phyloP scores from a whole-genome alignment of 192 early-diverging fungal species.

The Coemansia sp. region DNA sequence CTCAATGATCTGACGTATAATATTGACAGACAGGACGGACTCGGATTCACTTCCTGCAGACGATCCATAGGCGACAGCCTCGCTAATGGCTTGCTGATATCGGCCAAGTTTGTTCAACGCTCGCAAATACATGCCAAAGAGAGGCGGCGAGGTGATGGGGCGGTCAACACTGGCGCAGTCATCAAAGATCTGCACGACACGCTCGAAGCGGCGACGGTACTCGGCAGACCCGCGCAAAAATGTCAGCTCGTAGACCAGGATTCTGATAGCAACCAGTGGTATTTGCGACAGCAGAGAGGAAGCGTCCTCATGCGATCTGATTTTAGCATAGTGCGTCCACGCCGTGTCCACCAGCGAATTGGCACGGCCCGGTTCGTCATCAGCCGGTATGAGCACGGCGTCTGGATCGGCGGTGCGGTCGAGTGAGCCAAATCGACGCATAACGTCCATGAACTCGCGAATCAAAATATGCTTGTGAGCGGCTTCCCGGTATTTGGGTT shows the following conservation, averaged over 20 bases:
- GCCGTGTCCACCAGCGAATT: constrained; percentile 17
- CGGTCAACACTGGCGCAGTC: constrained; percentile 19
- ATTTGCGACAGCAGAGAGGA: constrained; percentile 24
- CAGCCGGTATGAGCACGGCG: not conserved
- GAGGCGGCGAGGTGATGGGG: constrained; percentile 17
- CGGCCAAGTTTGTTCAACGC: constrained; percentile 43
- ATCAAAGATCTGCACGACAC: constrained; percentile 35
- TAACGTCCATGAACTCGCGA: constrained; percentile 26
- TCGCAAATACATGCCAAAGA: constrained; percentile 41
- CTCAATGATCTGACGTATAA: constrained; percentile 37
- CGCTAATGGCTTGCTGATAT: constrained; percentile 24
- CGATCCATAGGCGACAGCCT: constrained; percentile 9
- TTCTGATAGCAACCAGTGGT: constrained; percentile 12
- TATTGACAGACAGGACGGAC: not conserved
- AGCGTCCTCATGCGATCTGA: constrained; percentile 21
- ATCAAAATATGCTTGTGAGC: constrained; percentile 34
- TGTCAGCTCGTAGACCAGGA: constrained; percentile 41
- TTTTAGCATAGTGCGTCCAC: constrained; percentile 43
- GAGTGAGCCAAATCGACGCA: constrained; percentile 20
- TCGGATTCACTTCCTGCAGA: not conserved
- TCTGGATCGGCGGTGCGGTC: not conserved
- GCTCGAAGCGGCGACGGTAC: constrained; percentile 26
- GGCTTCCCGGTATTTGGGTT: not conserved
- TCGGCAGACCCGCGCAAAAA: constrained; percentile 23
- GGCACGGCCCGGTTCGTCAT: not conserved